Evolutionary conservation across 495 filamentous ascomycete species (phyloP).

Genomic region (Penicillium waksmanii): DNA sequence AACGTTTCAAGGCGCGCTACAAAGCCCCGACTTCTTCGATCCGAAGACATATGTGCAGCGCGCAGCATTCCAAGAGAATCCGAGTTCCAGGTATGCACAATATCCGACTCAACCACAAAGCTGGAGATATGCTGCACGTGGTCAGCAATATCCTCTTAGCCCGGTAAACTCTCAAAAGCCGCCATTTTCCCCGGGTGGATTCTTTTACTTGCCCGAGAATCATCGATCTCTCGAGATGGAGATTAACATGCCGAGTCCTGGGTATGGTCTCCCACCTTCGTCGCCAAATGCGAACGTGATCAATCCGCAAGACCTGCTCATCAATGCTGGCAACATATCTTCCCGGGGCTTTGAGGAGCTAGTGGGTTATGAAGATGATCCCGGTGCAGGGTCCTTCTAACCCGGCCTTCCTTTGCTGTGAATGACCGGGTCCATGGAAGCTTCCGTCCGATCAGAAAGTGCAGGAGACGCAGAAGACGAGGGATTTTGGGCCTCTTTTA

Average conservation of each 20-base stretch:
- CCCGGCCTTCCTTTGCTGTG: too few relatives aligned
- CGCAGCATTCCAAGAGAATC: too few relatives aligned
- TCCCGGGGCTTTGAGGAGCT: background rate
- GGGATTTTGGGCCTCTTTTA: too few relatives aligned
- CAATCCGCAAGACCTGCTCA: background rate
- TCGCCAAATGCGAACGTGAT: background rate
- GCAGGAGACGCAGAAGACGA: too few relatives aligned
- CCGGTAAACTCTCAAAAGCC: background rate
- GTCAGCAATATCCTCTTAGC: background rate
- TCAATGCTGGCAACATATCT: background rate
- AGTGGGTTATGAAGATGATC: background rate
- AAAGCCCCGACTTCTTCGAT: too few relatives aligned
- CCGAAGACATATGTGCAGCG: too few relatives aligned
- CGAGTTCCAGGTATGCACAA: background rate
- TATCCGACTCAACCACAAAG: background rate
- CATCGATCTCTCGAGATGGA: background rate
- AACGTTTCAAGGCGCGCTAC: too few relatives aligned
- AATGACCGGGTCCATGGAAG: too few relatives aligned
- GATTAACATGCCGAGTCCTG: background rate
- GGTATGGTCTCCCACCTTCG: background rate
- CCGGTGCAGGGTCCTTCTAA: background rate
- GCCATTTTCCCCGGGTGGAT: background rate
- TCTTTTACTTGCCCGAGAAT: background rate
- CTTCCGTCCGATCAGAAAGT: too few relatives aligned
- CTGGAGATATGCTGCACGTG: background rate